Percentiles rank a stretch among this genome's conserved stretches.
Conservation (phyloP, 2,329 filamentous ascomycete genomes). For the Colletotrichum liaoningense region DNA sequence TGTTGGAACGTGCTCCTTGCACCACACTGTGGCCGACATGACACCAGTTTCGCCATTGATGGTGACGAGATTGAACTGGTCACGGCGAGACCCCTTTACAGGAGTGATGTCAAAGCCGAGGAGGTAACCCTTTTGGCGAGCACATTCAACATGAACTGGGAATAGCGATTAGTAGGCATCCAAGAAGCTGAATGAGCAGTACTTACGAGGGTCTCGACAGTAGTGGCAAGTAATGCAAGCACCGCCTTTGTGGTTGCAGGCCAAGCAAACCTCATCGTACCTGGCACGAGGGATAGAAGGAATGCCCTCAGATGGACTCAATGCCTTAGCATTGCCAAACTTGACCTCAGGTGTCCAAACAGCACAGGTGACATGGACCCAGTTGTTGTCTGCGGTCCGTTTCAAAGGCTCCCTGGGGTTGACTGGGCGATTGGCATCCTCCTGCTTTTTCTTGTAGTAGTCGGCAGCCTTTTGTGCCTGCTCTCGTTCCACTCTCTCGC, state of each 20-base stretch:
- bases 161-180: slow-evolving; percentile 5
- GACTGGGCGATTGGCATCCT: slow-evolving; percentile 83
- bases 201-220: slow-evolving; percentile 67
- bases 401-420: slow-evolving; percentile 93
- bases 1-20: slow-evolving; percentile 83
- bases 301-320: slow-evolving; percentile 92
- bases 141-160: slow-evolving; percentile 89
- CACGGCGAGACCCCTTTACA: slow-evolving; percentile 88
- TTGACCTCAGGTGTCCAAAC: slow-evolving; percentile 93
- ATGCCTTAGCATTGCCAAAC: slow-evolving; percentile 84
- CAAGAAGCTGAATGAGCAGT: slow-evolving; percentile 39
- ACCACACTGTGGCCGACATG: slow-evolving; percentile 91
- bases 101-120: slow-evolving; percentile 93
- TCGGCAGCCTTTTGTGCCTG: slow-evolving; percentile 82
- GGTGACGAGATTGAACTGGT: slow-evolving; percentile 82
- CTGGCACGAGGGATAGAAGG: slow-evolving; percentile 79
- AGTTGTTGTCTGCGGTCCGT: slow-evolving; percentile 95
- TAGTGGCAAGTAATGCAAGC: slow-evolving; percentile 87
- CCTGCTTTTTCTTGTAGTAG: slow-evolving; percentile 85
- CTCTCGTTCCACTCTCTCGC: slow-evolving; percentile 87
- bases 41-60: slow-evolving; percentile 83
- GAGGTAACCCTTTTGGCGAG: slow-evolving; percentile 82
- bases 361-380: slow-evolving; percentile 95
- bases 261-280: slow-evolving; percentile 83
- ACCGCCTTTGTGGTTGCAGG: slow-evolving; percentile 81